These are phyloP conservation scores for Tricharina praecox DNA, from an alignment of 495 filamentous ascomycete genomes.

Conservation along the genomic window DNA sequence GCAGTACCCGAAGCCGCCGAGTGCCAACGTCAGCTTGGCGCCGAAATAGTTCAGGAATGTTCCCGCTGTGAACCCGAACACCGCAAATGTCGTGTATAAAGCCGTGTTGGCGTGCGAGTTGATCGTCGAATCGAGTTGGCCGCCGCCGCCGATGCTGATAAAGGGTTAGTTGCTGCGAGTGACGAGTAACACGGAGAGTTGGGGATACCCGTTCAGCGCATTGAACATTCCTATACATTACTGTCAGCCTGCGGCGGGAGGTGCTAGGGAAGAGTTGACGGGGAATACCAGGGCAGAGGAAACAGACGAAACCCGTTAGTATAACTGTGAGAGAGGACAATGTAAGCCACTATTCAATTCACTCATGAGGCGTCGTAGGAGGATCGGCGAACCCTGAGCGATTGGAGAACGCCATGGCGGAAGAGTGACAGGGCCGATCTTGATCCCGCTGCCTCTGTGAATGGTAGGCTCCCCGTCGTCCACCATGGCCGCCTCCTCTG, in stretches of 20 bases:
- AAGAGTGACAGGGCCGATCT: conserved; percentile 18
- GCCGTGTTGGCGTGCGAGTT: conserved; percentile 56
- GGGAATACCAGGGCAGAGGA: conserved; percentile 3
- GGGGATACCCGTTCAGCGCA: conserved; percentile 40
- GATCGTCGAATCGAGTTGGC: conserved; percentile 44
- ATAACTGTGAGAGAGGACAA: conserved; percentile 61
- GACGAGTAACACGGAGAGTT: no score
- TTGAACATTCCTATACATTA: neutral
- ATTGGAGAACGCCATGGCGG: conserved; percentile 23
- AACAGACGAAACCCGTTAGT: conserved; percentile 4
- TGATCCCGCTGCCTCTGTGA: conserved; percentile 5
- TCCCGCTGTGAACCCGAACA: conserved; percentile 76
- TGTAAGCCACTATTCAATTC: no score
- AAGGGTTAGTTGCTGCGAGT: no score
- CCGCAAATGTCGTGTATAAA: conserved; percentile 66
- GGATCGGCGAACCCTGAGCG: conserved; percentile 16
- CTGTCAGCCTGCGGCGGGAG: neutral
- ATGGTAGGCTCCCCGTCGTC: neutral
- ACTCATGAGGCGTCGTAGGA: no score
- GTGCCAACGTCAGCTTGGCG: conserved; percentile 49
- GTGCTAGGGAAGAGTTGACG: neutral
- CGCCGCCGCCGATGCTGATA: conserved; percentile 51
- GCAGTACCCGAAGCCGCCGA: conserved; percentile 76
- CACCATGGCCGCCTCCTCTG: neutral
- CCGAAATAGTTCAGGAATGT: conserved; percentile 46